Base-by-base conservation (phyloP, 2,329 filamentous ascomycete species). In the Ilyonectria destructans region DNA sequence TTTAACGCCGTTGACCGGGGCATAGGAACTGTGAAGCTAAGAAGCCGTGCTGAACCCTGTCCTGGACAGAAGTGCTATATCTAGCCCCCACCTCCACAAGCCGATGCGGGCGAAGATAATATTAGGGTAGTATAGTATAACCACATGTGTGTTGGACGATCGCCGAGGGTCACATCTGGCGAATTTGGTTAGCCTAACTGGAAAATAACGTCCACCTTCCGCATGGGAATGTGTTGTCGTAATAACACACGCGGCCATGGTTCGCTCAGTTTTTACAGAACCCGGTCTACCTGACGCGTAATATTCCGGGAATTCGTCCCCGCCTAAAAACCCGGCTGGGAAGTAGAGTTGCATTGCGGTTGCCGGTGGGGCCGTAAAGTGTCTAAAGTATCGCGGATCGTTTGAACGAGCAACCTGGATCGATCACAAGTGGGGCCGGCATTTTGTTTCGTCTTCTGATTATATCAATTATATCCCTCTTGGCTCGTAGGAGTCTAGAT, bases 341-440 rank as follows among this genome's bases (percentile, higher is more conserved):
- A 43, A n/a, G 40, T 43, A 19, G 40, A 26, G 26, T 5, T 43
- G 40, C 5, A 43, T 43, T 4, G 40, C 17, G n/a, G 10, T 48
- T 15, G 6, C 45, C 12, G 23, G 46, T 49, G 48, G 48, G 48
- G 48, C 48, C 48, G 48, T 52, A 52, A 43, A 33, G 8, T n/a
- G 23, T n/a, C 26, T 26, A 10, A 29, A 51, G 9, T 46, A 46
- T 15, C 19, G 6, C 15, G 7, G 15, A 43, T 43, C 15, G 40
- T 43, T n/a, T 43, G 40, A n/a, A 43, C 17, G 15, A 43, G 40
- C 37, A n/a, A n/a, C n/a, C 37, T 43, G 37, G 37, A 43, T n/a
- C n/a, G 37, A n/a, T n/a, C 4, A 48, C 19, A 8, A 48, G 46
- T 49, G 46, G 46, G 21, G 46, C 23, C 8, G 46, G 21, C 7